phyloP scores from a whole-genome alignment of 2,329 filamentous ascomycete species.

The Trichoderma semiorbis region DNA sequence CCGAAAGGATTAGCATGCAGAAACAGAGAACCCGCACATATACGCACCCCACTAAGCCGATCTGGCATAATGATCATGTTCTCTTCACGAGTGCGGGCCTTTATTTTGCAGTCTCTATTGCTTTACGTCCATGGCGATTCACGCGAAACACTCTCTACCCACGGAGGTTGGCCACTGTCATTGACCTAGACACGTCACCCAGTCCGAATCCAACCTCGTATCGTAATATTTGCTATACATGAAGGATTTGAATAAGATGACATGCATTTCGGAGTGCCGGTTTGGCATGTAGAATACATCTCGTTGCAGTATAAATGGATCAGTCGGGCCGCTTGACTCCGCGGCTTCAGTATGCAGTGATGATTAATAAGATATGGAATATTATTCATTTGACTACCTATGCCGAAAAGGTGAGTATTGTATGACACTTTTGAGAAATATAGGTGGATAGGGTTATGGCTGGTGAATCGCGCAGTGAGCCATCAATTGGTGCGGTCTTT shows the following conservation, averaged over 20 bases:
- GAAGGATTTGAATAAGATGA: neutral
- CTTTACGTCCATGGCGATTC: neutral
- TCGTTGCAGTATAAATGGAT: neutral
- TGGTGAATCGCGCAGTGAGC: neutral
- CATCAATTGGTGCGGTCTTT: neutral
- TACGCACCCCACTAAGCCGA: no score
- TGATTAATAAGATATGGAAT: neutral
- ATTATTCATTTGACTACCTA: neutral
- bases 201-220: no score
- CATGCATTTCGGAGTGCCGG: neutral
- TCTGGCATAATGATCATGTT: no score
- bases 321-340: neutral
- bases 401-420: neutral
- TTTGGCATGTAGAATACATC: neutral
- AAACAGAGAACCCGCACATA: no score
- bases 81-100: accelerated
- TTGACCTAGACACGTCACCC: no score
- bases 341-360: neutral
- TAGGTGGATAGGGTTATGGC: neutral
- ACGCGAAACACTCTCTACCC: accelerated
- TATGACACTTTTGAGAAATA: neutral
- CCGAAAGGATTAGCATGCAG: no score
- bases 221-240: no score
- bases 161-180: neutral
- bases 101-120: no score